Percentiles rank a stretch among this genome's conserved stretches.
These are phyloP conservation scores for Gossypium arboreum DNA, from an alignment of 345 rosid species.

Conservation along the genomic window DNA sequence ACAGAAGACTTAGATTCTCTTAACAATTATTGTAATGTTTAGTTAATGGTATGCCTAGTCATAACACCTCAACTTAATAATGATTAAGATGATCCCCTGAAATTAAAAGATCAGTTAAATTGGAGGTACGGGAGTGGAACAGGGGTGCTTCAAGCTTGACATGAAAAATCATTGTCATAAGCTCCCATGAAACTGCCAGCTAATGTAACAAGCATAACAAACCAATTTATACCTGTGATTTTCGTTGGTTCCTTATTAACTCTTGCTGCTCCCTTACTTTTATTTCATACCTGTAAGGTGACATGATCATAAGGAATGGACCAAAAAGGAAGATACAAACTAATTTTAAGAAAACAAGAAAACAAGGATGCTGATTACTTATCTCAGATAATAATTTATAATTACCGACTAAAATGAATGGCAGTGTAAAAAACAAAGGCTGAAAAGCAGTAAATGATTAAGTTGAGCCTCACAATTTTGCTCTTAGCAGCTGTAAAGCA, in stretches of 20 bases:
- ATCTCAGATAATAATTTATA: neutral
- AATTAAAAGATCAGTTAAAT: neutral
- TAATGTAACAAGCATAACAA: neutral
- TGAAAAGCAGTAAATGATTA: slow-evolving; percentile 6
- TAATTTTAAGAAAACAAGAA: neutral
- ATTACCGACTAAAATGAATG: neutral
- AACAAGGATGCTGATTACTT: slow-evolving; percentile 1
- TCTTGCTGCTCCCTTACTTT: slow-evolving; percentile 92
- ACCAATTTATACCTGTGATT: slow-evolving; percentile 51
- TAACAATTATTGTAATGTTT: slow-evolving; percentile 2
- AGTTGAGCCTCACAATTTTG: slow-evolving; percentile 61
- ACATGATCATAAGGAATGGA: slow-evolving; percentile 11
- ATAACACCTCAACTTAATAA: neutral
- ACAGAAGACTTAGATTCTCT: neutral
- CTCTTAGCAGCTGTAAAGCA: slow-evolving; percentile 88
- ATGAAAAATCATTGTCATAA: neutral
- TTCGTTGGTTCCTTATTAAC: slow-evolving; percentile 60
- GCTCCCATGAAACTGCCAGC: neutral
- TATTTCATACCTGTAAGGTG: slow-evolving; percentile 70
- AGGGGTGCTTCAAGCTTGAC: neutral
- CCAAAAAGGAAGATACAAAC: slow-evolving; percentile 2
- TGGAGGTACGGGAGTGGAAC: neutral
- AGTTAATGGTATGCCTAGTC: neutral
- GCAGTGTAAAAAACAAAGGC: slow-evolving; percentile 2
- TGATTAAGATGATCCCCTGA: neutral